Conservation (phyloP, 129 eudicot genomes). For the Chrysanthemum makinoi region DNA sequence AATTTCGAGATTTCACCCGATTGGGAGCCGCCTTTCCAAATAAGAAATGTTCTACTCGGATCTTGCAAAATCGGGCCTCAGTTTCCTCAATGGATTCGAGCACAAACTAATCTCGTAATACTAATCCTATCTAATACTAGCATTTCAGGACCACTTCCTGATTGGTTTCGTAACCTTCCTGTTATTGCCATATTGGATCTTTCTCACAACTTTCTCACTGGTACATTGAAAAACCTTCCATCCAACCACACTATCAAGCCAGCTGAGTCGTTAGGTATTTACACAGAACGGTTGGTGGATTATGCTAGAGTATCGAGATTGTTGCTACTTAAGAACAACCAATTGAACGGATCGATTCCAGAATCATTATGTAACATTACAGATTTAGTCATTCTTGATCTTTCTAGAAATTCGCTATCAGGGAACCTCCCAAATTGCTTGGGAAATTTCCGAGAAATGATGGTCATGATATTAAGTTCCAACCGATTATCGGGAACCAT, state of each 20-base stretch:
- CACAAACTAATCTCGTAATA: constrained; percentile 26
- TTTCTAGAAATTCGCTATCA: constrained; percentile 31
- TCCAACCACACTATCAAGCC: constrained; percentile 18
- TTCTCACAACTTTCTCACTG: constrained; percentile 28
- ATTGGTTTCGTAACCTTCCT: constrained; percentile 27
- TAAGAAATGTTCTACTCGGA: constrained; percentile 18
- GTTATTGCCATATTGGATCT: constrained; percentile 20
- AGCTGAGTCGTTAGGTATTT: background rate
- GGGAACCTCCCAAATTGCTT: constrained; percentile 24
- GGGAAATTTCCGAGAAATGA: constrained; percentile 1
- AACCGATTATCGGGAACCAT: constrained; percentile 34
- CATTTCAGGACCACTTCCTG: constrained; percentile 35
- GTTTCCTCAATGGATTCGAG: constrained; percentile 41
- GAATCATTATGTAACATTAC: constrained; percentile 12
- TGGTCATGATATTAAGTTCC: constrained; percentile 22
- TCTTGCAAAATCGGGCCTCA: constrained; percentile 28
- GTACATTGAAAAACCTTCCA: constrained; percentile 26
- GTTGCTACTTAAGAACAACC: constrained; percentile 30
- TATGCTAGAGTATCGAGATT: constrained; percentile 1
- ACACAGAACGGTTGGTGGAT: constrained; percentile 14
- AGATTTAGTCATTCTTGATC: constrained; percentile 20
- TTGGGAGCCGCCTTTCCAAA: constrained; percentile 43
- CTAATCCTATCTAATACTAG: constrained; percentile 17
- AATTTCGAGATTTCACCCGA: constrained; percentile 21
- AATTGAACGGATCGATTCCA: constrained; percentile 12